Conservation (phyloP, 257 asterid species). For the Nicotiana paniculata region DNA sequence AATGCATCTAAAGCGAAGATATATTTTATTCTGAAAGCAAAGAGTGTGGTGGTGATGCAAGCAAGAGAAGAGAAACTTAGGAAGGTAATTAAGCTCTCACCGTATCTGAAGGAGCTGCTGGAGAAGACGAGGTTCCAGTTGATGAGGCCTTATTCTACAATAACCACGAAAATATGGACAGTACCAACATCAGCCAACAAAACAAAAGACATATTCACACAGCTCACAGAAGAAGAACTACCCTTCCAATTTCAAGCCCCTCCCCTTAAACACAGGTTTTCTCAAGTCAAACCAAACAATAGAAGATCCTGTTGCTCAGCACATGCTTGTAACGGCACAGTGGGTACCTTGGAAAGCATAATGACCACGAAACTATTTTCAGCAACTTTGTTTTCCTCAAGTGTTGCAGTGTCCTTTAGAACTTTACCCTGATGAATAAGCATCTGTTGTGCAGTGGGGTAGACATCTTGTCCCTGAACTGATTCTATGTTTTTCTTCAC, state of each 20-base stretch:
- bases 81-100: conserved; percentile 36
- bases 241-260: background rate
- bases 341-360: conserved; percentile 72
- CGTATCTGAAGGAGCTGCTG: conserved; percentile 41
- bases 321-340: background rate
- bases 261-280: background rate
- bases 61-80: background rate
- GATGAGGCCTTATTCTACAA: conserved; percentile 55
- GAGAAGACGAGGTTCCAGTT: conserved; percentile 43
- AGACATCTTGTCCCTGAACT: conserved; percentile 58
- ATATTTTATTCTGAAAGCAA: background rate
- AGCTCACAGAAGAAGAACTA: background rate
- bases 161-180: conserved; percentile 14
- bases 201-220: background rate
- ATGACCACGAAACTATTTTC: conserved; percentile 73
- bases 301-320: background rate
- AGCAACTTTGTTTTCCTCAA: conserved; percentile 75
- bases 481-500: conserved; percentile 73
- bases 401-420: conserved; percentile 65
- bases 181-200: background rate
- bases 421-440: conserved; percentile 94
- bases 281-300: background rate
- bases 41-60: background rate
- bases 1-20: background rate
- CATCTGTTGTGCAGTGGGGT: conserved; percentile 79